These are phyloP conservation scores for Calonectria hawksworthii DNA, from an alignment of 2,329 filamentous ascomycete species.

Conservation along the genomic window DNA sequence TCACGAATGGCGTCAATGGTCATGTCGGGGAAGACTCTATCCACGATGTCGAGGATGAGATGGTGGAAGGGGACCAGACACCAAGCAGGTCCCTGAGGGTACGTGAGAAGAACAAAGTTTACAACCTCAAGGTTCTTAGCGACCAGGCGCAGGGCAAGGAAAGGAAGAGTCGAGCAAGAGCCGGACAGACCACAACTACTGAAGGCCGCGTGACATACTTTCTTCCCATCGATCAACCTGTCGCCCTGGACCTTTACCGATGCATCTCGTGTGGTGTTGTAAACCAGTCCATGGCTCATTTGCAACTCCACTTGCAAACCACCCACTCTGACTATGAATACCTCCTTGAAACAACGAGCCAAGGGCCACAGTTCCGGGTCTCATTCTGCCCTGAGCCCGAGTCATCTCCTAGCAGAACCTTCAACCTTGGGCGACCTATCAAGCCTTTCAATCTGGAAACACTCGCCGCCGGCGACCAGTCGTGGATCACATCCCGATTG, in stretches of 20 bases:
- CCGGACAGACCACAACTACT: constrained; percentile 43
- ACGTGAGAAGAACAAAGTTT: constrained; percentile 64
- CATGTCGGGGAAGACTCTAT: constrained; percentile 47
- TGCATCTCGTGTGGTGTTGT: constrained; percentile 66
- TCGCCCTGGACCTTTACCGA: constrained; percentile 62
- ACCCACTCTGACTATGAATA: constrained; percentile 63
- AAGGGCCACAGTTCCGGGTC: constrained; percentile 57
- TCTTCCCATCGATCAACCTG: constrained; percentile 58
- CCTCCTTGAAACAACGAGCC: constrained; percentile 53
- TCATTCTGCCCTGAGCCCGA: constrained; percentile 47
- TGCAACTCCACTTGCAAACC: constrained; percentile 63
- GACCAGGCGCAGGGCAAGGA: constrained; percentile 69
- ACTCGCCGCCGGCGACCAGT: constrained; percentile 60
- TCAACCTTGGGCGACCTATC: constrained; percentile 58
- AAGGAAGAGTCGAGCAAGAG: constrained; percentile 55
- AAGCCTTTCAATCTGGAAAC: constrained; percentile 62
- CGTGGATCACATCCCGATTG: constrained; percentile 60
- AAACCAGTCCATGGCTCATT: constrained; percentile 62
- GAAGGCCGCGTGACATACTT: constrained; percentile 63
- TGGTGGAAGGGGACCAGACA: constrained; percentile 62
- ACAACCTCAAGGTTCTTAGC: constrained; percentile 72
- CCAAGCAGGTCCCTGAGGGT: constrained; percentile 65
- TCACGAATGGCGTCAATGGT: constrained; percentile 32
- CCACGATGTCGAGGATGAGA: constrained; percentile 60
- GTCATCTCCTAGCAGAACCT: constrained; percentile 52